phyloP scores from a whole-genome alignment of 1,139 yeast genomes.

The Diutina mesorugosa region DNA sequence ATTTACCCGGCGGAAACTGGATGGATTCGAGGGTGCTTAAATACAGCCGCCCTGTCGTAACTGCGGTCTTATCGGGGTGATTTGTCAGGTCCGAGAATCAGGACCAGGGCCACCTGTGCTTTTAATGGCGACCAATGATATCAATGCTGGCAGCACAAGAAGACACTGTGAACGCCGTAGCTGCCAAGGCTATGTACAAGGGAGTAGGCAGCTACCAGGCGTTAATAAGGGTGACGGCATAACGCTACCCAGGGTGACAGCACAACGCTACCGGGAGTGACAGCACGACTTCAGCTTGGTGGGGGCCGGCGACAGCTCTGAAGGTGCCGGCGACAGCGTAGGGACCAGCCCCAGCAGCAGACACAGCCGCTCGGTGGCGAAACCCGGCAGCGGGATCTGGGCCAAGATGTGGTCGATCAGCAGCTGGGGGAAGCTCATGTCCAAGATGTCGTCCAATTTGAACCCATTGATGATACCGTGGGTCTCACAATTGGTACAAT shows the following conservation, averaged over 20 bases:
- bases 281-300: not conserved
- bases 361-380: not conserved
- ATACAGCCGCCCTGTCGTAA: too few relatives aligned
- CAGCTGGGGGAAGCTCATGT: not conserved
- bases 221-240: too few relatives aligned
- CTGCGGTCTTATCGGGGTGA: too few relatives aligned
- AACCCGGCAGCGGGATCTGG: not conserved
- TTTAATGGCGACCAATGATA: too few relatives aligned
- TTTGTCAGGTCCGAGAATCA: too few relatives aligned
- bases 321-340: not conserved
- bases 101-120: too few relatives aligned
- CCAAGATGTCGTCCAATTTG: slow-evolving; percentile 24
- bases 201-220: too few relatives aligned
- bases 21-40: too few relatives aligned
- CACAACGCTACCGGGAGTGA: not conserved
- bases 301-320: not conserved
- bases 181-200: too few relatives aligned
- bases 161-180: too few relatives aligned
- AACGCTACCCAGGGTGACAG: not conserved
- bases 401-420: not conserved
- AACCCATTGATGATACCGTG: slow-evolving; percentile 44
- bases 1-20: too few relatives aligned
- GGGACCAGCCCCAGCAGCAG: not conserved
- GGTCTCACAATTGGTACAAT: slow-evolving; percentile 38
- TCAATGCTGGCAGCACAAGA: too few relatives aligned